Conservation (phyloP, 1,284 basidiomycete genomes). For the Marasmius oreades region DNA sequence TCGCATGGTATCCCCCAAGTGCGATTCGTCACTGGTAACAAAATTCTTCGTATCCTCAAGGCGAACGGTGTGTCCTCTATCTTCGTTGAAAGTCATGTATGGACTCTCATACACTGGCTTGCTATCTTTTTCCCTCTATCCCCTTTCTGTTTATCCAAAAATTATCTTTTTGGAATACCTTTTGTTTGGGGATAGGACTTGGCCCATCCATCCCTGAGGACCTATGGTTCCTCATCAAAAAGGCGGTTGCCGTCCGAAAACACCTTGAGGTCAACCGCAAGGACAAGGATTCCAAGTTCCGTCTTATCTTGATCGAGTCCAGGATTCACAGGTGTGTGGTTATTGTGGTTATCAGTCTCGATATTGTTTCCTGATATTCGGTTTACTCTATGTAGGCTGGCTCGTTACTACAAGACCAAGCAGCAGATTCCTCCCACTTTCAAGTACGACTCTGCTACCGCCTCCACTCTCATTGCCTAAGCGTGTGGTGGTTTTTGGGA, state of each 20-base stretch:
- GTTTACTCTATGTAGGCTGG: slow-evolving; percentile 38
- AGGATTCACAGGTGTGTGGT: slow-evolving; percentile 82
- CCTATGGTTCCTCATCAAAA: slow-evolving; percentile 99
- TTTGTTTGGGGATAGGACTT: slow-evolving; percentile 81
- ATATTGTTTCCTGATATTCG: background rate
- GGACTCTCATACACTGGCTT: slow-evolving; percentile 25
- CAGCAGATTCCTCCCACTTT: slow-evolving; percentile 97
- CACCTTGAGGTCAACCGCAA: slow-evolving; percentile 98
- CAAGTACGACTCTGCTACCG: slow-evolving; percentile 95
- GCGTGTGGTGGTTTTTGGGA: too few species aligned
- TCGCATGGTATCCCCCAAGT: slow-evolving; percentile 97
- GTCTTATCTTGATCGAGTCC: slow-evolving; percentile 97
- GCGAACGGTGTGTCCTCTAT: slow-evolving; percentile 68
- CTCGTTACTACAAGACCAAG: slow-evolving; percentile 97
- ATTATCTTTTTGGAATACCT: slow-evolving; percentile 31
- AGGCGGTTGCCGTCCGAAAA: slow-evolving; percentile 98
- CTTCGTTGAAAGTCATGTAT: slow-evolving; percentile 12
- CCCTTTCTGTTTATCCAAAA: slow-evolving; percentile 8
- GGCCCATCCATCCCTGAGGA: slow-evolving; percentile 98
- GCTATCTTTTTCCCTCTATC: slow-evolving; percentile 18
- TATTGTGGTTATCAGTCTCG: slow-evolving; percentile 24
- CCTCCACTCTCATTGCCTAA: slow-evolving; percentile 82
- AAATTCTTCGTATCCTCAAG: slow-evolving; percentile 98
- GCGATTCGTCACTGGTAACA: slow-evolving; percentile 98
- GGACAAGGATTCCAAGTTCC: slow-evolving; percentile 99